A percentile compares a stretch with the other conserved stretches of the same genome.
Evolutionary conservation across 225 moss, liverwort and hornwort species (phyloP).

Genomic region (Pleurozium schreberi): DNA sequence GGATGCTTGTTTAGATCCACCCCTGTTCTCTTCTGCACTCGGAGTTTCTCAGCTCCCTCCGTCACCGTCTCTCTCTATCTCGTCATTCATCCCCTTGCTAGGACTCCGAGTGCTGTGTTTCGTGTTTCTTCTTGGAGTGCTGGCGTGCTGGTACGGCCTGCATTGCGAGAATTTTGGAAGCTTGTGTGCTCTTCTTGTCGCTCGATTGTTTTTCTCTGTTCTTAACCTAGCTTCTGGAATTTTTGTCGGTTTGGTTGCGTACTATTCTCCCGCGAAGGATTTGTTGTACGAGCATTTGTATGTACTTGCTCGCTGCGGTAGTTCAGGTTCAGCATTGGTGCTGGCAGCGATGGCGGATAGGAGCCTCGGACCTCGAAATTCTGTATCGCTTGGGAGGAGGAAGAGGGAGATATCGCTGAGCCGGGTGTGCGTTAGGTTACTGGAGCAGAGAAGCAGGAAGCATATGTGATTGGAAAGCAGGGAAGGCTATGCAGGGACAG

Average conservation of each 20-base stretch:
- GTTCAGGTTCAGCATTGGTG: neutral
- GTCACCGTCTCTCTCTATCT: neutral
- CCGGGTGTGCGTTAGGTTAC: neutral
- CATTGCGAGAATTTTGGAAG: neutral
- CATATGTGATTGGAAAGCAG: neutral
- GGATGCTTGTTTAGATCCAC: neutral
- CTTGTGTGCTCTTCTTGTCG: neutral
- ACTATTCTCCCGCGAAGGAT: neutral
- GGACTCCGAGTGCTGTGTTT: neutral
- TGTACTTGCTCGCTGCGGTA: neutral
- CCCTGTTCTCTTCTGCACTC: neutral
- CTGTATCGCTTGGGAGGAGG: neutral
- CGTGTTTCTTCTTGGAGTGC: neutral
- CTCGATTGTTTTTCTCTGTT: neutral
- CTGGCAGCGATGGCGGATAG: neutral
- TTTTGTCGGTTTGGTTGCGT: neutral
- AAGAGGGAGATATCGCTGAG: neutral
- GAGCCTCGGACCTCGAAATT: neutral
- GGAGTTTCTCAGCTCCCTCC: constrained; percentile 5
- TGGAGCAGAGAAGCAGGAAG: neutral
- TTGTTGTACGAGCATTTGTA: neutral
- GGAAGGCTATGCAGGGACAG: neutral
- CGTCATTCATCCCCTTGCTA: neutral
- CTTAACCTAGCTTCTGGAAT: neutral
- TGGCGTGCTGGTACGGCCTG: neutral